These are phyloP conservation scores for Fragaria nilgerrensis DNA, from an alignment of 306 rosid species.

Conservation along the genomic window DNA sequence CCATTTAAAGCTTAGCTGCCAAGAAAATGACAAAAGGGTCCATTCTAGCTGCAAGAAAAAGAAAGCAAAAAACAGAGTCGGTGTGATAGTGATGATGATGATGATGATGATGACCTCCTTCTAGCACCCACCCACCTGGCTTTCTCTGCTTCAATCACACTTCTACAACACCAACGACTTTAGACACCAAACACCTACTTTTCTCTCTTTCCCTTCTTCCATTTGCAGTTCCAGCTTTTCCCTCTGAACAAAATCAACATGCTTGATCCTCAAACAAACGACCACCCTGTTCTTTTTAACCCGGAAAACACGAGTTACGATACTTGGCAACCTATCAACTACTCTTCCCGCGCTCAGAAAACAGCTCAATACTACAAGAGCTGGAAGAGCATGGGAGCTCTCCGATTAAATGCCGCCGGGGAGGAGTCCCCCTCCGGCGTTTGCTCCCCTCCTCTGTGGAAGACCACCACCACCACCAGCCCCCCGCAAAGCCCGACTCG, in stretches of 20 bases:
- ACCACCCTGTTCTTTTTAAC: conserved; percentile 29
- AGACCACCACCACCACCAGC: conserved; percentile 18
- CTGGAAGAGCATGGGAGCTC: conserved; percentile 29
- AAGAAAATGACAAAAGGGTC: conserved; percentile 29
- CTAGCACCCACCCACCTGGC: conserved; percentile 27
- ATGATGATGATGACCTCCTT: background rate
- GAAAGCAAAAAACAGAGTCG: conserved; percentile 23
- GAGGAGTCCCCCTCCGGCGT: conserved; percentile 38
- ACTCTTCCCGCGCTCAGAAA: conserved; percentile 34
- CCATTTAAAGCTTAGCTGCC: conserved; percentile 22
- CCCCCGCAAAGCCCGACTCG: conserved; percentile 39
- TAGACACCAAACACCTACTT: background rate
- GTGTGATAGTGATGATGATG: conserved; percentile 6
- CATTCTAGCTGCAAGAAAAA: background rate
- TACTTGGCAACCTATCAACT: conserved; percentile 33
- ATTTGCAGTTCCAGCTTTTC: background rate
- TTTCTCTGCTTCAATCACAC: conserved; percentile 18
- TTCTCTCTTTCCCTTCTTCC: background rate
- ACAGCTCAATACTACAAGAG: conserved; percentile 22
- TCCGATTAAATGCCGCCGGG: background rate
- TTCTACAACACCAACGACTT: background rate
- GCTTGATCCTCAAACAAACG: conserved; percentile 39
- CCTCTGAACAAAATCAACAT: conserved; percentile 24
- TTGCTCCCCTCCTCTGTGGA: conserved; percentile 70
- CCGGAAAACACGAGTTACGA: conserved; percentile 4